Evolutionary conservation across 495 filamentous ascomycete species (phyloP), one percentile per base, ranked within the genome.

Genomic region (Hypoxylon perforatum): DNA sequence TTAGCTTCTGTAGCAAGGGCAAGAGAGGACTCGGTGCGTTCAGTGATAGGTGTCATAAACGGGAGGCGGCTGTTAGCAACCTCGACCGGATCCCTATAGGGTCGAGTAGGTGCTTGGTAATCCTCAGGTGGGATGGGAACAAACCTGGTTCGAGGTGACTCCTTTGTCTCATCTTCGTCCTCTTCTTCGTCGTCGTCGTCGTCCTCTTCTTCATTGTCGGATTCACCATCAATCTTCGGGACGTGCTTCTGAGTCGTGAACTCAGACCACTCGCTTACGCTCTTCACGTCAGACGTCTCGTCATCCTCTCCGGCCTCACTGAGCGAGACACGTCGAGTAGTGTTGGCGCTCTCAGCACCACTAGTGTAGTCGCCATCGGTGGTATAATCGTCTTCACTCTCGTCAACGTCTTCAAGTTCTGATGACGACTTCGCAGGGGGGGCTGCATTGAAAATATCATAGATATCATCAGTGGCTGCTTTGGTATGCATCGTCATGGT

Each of bases 21-120:
- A 18, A 96, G 73, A 0, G 92, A 95, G 18, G 88, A 91, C 76
- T 99, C 95, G 0, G 95, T 99, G 67, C 90, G 90, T 74, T 99
- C 95, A 6, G 94, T 92, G 61, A 99, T 99, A 11, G 95, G 95
- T 0, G 95, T 99, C 95, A 99, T 99, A 76, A 97, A 97, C 35
- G 94, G 95, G 7, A 97, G 81, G 49, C 93, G 88, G 73, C 90
- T 96, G 64, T 97, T 93, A 63, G 92, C 90, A 52, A 88, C 82
- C 67, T 92, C 85, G 1, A 82, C 82, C 64, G 91, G 86, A 68
- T 96, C 89, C 63, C 93, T 86, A 77, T 90, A 96, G 33, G 90
- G 89, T 7, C 87, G 83, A 28, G 80, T 89, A 9, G 92, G 88
- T 14, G 89, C 85, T 57, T 91, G 86, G 69, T 92, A 97, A 70